A percentile compares a stretch with the other conserved stretches of the same genome.
Conservation (phyloP, 108 stramenopile genomes). For the Conticribra guillardii region DNA sequence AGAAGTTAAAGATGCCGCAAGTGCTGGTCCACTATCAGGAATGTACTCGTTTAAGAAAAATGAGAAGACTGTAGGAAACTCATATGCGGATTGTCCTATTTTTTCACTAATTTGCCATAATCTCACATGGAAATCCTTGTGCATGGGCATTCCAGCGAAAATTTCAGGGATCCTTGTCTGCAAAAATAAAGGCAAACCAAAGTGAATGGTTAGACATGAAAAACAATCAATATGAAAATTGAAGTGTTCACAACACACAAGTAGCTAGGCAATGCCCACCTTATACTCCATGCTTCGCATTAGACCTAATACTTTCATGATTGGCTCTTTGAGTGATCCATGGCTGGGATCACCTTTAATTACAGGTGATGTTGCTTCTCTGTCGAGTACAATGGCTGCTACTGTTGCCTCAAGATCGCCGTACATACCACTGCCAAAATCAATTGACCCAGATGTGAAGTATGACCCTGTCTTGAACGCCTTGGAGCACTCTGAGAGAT, state of each 20-base stretch:
- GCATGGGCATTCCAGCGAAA: constrained; percentile 26
- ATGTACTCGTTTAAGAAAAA: constrained; percentile 58
- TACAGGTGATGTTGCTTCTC: constrained; percentile 49
- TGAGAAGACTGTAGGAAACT: constrained; percentile 55
- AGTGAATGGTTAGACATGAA: no score
- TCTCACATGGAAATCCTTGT: constrained; percentile 17
- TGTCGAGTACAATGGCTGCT: constrained; percentile 65
- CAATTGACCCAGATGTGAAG: constrained; percentile 23
- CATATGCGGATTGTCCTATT: constrained; percentile 49
- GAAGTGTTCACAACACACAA: no score
- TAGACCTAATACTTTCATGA: constrained; percentile 56
- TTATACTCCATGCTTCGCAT: constrained; percentile 64
- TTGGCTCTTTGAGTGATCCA: constrained; percentile 68
- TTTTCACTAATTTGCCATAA: constrained; percentile 42
- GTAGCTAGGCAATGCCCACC: not conserved
- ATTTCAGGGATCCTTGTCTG: constrained; percentile 22
- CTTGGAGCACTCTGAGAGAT: constrained; percentile 44
- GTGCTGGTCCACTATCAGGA: constrained; percentile 40
- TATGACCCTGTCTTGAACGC: constrained; percentile 70
- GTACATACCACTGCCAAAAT: constrained; percentile 56
- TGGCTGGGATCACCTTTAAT: constrained; percentile 62
- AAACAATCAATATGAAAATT: no score
- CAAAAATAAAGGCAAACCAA: not conserved
- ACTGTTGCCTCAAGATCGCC: constrained; percentile 63
- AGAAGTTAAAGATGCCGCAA: constrained; percentile 25